Conservation (phyloP, 2,329 filamentous ascomycete species). For the Cladosporium sp. region DNA sequence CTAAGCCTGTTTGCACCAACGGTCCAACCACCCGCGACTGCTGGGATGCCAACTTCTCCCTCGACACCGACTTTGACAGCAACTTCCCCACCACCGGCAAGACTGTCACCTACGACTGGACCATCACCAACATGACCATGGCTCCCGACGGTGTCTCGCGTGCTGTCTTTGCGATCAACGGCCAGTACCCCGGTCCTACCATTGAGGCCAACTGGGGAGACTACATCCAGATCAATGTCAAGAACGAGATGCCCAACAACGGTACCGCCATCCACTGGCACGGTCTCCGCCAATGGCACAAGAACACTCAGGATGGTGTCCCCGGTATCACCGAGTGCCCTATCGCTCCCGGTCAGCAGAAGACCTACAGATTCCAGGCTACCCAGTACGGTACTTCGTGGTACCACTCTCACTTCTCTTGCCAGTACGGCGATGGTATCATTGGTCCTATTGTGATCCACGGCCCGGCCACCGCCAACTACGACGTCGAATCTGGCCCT, state of each 20-base stretch:
- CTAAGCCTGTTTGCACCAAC: constrained; percentile 27
- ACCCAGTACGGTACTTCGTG: constrained; percentile 43
- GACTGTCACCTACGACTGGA: constrained; percentile 37
- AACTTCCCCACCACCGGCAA: constrained; percentile 30
- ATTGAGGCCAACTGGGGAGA: constrained; percentile 30
- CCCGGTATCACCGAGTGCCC: constrained; percentile 44
- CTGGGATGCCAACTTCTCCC: constrained; percentile 26
- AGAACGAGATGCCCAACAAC: constrained; percentile 51
- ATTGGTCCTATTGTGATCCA: constrained; percentile 59
- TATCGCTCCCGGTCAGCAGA: constrained; percentile 46
- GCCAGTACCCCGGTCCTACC: constrained; percentile 56
- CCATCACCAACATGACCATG: constrained; percentile 41
- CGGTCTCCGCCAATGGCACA: constrained; percentile 55
- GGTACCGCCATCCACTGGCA: constrained; percentile 62
- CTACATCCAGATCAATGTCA: constrained; percentile 51
- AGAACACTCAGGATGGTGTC: constrained; percentile 56
- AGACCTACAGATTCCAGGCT: constrained; percentile 56
- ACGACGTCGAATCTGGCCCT: constrained; percentile 60
- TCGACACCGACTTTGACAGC: constrained; percentile 33
- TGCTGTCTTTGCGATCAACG: constrained; percentile 52
- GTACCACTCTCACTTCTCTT: constrained; percentile 58
- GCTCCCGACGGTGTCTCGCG: constrained; percentile 40
- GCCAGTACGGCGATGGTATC: constrained; percentile 55
- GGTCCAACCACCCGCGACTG: constrained; percentile 24
- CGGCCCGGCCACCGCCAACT: constrained; percentile 56